A percentile compares a stretch with the other conserved stretches of the same genome.
phyloP scores from a whole-genome alignment of 1,284 basidiomycete genomes.

The Irpex sp. region DNA sequence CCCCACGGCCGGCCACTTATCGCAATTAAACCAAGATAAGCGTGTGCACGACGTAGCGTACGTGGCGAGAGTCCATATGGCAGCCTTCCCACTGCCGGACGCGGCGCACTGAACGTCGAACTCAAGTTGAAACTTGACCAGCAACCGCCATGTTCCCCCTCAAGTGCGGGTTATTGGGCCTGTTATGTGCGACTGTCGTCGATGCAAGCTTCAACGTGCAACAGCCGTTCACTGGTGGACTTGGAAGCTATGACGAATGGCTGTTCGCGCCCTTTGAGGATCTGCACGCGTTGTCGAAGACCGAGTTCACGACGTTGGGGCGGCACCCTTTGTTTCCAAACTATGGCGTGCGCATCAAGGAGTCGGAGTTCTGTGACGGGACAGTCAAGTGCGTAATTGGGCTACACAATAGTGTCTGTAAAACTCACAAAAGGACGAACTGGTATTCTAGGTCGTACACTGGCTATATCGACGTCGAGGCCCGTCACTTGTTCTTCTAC shows the following conservation, averaged over 20 bases:
- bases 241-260: conserved; percentile 43
- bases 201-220: conserved; percentile 1
- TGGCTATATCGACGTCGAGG: conserved; percentile 27
- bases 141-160: conserved; percentile 13
- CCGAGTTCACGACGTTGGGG: conserved; percentile 52
- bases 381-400: conserved; percentile 26
- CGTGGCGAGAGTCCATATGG: neutral
- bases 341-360: conserved; percentile 57
- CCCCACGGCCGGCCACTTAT: too few relatives aligned
- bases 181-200: conserved; percentile 2
- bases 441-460: conserved; percentile 20
- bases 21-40: neutral
- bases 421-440: neutral
- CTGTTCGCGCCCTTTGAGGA: conserved; percentile 51
- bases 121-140: neutral
- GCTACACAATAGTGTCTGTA: neutral
- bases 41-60: neutral
- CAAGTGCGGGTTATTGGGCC: neutral
- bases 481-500: conserved; percentile 78
- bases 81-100: neutral
- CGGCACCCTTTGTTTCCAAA: conserved; percentile 60
- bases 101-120: too few relatives aligned
- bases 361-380: conserved; percentile 41
- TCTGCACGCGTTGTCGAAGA: conserved; percentile 46
- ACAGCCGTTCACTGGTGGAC: conserved; percentile 12